phyloP scores from a whole-genome alignment of 805 yeast species.

The Yamadazyma phyllophila region DNA sequence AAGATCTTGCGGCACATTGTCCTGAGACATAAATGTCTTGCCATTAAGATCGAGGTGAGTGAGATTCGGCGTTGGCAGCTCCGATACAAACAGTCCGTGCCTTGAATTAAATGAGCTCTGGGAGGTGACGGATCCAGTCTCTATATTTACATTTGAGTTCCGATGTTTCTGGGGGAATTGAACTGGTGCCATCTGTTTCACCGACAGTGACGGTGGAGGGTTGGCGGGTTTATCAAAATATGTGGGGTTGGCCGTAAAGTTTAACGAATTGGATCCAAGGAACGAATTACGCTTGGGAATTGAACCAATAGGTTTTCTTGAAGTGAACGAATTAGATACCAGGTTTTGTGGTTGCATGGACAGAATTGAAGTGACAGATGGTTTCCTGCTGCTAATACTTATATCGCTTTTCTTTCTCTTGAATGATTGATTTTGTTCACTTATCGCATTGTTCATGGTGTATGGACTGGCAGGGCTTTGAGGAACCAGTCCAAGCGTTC shows the following conservation, averaged over 20 bases:
- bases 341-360: constrained; percentile 10
- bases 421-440: constrained; percentile 30
- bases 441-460: constrained; percentile 3
- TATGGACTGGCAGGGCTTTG: constrained; percentile 24
- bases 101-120: constrained; percentile 12
- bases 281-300: constrained; percentile 16
- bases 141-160: constrained; percentile 5
- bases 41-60: constrained; percentile 3
- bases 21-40: constrained; percentile 10
- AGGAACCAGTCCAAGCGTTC: constrained; percentile 12
- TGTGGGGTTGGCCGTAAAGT: constrained; percentile 16
- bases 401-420: constrained; percentile 43
- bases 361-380: constrained; percentile 13
- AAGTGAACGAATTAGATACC: constrained; percentile 4
- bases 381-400: constrained; percentile 16
- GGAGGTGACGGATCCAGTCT: constrained; percentile 8
- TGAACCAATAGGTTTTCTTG: constrained; percentile 12
- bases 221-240: constrained; percentile 19
- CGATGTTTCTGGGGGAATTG: constrained; percentile 2
- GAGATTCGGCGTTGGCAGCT: constrained; percentile 7
- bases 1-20: constrained; percentile 19
- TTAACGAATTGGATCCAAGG: constrained; percentile 16
- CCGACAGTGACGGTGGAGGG: not conserved
- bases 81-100: constrained; percentile 9
- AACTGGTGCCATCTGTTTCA: not conserved